Evolutionary conservation across 2,329 filamentous ascomycete species (phyloP).

Genomic region (Ampelomyces quisqualis): DNA sequence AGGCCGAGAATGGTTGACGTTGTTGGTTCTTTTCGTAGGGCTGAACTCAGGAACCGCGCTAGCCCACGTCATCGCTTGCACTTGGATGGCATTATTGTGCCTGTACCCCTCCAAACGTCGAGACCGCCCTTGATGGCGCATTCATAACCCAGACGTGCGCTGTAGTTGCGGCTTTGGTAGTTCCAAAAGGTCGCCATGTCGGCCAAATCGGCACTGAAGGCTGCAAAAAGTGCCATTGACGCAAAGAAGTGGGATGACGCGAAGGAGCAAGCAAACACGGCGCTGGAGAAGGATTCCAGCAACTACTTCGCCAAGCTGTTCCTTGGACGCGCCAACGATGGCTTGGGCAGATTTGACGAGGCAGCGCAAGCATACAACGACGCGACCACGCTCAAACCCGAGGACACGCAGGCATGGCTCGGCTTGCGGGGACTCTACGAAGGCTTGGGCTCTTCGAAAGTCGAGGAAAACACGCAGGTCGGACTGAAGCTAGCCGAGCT

Average conservation of each 20-base stretch:
- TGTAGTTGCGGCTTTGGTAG: constrained; percentile 11
- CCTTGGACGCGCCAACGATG: constrained; percentile 80
- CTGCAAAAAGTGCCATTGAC: constrained; percentile 75
- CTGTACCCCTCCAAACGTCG: constrained; percentile 12
- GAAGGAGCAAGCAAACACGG: constrained; percentile 64
- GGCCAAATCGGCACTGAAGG: constrained; percentile 74
- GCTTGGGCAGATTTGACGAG: constrained; percentile 67
- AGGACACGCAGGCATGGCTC: constrained; percentile 86
- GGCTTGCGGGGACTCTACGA: constrained; percentile 85
- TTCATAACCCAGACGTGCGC: constrained; percentile 18
- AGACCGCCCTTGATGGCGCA: constrained; percentile 22
- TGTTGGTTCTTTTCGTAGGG: constrained; percentile 31
- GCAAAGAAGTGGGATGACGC: constrained; percentile 77
- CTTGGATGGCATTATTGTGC: constrained; percentile 8
- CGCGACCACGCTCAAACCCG: constrained; percentile 69
- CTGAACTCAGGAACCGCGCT: constrained; percentile 26
- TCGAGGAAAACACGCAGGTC: constrained; percentile 73
- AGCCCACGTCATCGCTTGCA: constrained; percentile 29
- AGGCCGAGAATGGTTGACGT: constrained; percentile 14
- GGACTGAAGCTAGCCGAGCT: constrained; percentile 73
- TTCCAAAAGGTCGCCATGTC: constrained; percentile 27
- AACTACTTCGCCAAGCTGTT: constrained; percentile 92
- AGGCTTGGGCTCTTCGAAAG: constrained; percentile 66
- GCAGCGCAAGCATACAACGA: constrained; percentile 74
- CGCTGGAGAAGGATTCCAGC: constrained; percentile 70